phyloP scores from a whole-genome alignment of 805 yeast genomes.

The Teunomyces panamensis region DNA sequence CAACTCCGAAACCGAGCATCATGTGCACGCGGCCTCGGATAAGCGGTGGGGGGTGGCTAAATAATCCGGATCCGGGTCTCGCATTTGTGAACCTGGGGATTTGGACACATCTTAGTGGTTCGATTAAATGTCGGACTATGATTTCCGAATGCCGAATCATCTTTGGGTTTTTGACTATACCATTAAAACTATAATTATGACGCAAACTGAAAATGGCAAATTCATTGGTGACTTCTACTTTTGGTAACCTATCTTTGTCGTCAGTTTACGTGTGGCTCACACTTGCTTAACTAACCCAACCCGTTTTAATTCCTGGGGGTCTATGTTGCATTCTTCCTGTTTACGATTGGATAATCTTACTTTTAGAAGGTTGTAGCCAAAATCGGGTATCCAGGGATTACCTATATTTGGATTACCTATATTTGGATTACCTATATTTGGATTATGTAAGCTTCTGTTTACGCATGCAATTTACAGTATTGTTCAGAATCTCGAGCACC shows the following conservation, averaged over 20 bases:
- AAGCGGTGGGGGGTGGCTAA: conserved; percentile 2
- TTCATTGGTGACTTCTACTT: neutral
- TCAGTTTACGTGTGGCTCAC: neutral
- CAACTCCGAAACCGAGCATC: conserved; percentile 1
- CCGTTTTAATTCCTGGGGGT: neutral
- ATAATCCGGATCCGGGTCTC: conserved; percentile 3
- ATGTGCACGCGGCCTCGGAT: conserved; percentile 4
- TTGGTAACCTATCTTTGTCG: neutral
- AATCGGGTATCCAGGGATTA: no score
- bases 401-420: neutral
- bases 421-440: neutral
- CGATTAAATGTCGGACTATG: neutral
- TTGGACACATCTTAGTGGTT: neutral
- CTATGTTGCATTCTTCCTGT: neutral
- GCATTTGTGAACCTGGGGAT: neutral
- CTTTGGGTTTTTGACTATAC: neutral
- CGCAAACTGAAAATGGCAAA: neutral
- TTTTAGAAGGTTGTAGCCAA: neutral
- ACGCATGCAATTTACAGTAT: neutral
- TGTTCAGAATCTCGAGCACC: neutral
- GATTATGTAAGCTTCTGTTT: neutral
- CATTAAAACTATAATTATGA: neutral
- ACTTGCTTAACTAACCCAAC: neutral
- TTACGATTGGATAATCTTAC: neutral
- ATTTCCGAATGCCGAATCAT: neutral